These are phyloP conservation scores for Glomus cerebriforme DNA, from an alignment of 192 early-diverging fungal species.

Conservation along the genomic window DNA sequence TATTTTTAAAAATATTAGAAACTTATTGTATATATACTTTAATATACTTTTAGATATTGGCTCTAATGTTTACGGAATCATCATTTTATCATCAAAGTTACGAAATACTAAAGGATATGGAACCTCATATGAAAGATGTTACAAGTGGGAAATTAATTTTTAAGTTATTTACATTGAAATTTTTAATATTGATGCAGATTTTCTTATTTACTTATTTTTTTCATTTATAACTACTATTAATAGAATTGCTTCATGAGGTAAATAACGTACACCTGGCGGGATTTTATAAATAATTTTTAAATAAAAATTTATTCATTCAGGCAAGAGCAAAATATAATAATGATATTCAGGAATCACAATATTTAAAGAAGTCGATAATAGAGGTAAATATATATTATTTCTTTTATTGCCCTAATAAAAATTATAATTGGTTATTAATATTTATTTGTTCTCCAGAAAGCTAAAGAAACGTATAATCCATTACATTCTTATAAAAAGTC, in stretches of 20 bases:
- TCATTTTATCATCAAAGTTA: slow-evolving; percentile 84
- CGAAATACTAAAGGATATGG: slow-evolving; percentile 75
- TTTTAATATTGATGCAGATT: neutral
- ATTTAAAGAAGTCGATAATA: slow-evolving; percentile 12
- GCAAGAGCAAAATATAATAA: slow-evolving; percentile 19
- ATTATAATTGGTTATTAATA: neutral
- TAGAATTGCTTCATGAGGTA: slow-evolving; percentile 51
- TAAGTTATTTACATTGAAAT: neutral
- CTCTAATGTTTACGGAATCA: slow-evolving; percentile 82
- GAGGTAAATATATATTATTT: slow-evolving; percentile 22
- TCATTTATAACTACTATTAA: neutral
- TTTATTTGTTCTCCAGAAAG: neutral
- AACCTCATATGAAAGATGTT: slow-evolving; percentile 78
- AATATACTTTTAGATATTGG: slow-evolving; percentile 53
- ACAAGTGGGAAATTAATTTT: slow-evolving; percentile 45
- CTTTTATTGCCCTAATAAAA: neutral
- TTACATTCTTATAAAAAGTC: slow-evolving; percentile 12
- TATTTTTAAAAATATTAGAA: neutral
- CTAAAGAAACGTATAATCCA: slow-evolving; percentile 32
- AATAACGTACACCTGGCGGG: neutral
- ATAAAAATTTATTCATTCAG: neutral
- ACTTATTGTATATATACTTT: neutral
- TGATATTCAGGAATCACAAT: slow-evolving; percentile 13
- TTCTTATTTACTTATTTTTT: slow-evolving; percentile 3
- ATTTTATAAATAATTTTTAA: too few species aligned